Conservation (phyloP, 768 basidiomycete species). For the Auriscalpium orientale region DNA sequence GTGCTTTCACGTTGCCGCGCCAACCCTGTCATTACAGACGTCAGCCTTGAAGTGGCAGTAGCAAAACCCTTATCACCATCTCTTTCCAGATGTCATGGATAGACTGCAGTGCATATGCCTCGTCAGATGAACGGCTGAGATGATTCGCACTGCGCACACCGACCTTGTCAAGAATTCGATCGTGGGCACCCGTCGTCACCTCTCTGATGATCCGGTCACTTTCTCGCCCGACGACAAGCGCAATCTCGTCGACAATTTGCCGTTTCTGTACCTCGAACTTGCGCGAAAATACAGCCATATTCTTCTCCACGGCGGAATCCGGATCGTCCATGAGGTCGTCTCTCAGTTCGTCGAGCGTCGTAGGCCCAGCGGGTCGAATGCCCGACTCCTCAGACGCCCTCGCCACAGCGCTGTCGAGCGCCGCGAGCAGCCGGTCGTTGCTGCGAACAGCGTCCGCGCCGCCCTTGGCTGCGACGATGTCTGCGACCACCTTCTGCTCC, state of each 20-base stretch:
- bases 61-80: slow-evolving; percentile 13
- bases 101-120: neutral
- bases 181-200: slow-evolving; percentile 19
- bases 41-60: neutral
- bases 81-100: slow-evolving; percentile 16
- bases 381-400: neutral
- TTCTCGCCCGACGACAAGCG: slow-evolving; percentile 14
- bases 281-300: slow-evolving; percentile 13
- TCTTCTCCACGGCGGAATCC: slow-evolving; percentile 13
- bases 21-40: slow-evolving; percentile 5
- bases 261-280: slow-evolving; percentile 16
- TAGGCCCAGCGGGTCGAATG: neutral
- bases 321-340: slow-evolving; percentile 19
- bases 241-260: slow-evolving; percentile 8
- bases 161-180: slow-evolving; percentile 14
- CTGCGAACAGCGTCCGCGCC: slow-evolving; percentile 14
- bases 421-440: slow-evolving; percentile 11
- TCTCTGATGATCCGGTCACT: slow-evolving; percentile 9
- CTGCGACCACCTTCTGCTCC: slow-evolving; percentile 8
- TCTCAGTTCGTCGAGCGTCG: neutral
- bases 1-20: neutral
- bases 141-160: neutral
- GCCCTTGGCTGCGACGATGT: slow-evolving; percentile 15
- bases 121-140: slow-evolving; percentile 1
- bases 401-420: slow-evolving; percentile 7